Percentiles rank a stretch among this genome's conserved stretches.
These are phyloP conservation scores for Talaromyces sp. DNA, from an alignment of 2,329 filamentous ascomycete genomes.

Conservation along the genomic window DNA sequence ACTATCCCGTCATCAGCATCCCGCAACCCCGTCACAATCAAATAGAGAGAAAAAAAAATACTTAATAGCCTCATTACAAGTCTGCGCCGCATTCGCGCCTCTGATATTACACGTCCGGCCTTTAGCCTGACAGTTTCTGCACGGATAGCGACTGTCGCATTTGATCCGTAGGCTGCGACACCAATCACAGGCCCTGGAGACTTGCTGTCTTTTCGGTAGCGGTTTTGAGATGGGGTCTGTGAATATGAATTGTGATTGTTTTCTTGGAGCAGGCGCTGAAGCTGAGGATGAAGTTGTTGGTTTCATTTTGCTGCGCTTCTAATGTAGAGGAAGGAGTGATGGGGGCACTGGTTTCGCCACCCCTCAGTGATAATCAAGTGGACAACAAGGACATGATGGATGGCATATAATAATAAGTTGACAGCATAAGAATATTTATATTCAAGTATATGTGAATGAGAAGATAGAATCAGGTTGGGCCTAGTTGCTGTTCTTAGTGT, in stretches of 20 bases:
- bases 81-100: constrained; percentile 2
- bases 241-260: constrained; percentile 6
- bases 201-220: constrained; percentile 15
- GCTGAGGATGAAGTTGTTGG: background rate
- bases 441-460: background rate
- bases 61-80: constrained; percentile 11
- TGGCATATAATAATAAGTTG: background rate
- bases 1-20: background rate
- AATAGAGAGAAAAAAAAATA: background rate
- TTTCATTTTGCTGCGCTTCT: background rate
- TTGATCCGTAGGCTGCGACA: constrained; percentile 17
- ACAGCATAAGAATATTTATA: background rate
- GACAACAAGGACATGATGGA: background rate
- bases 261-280: background rate
- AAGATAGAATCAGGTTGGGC: background rate
- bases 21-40: background rate
- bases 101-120: constrained; percentile 13
- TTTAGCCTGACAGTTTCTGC: constrained; percentile 15
- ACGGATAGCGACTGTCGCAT: constrained; percentile 19
- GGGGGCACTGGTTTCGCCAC: background rate
- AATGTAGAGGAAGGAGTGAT: background rate
- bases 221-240: constrained; percentile 12
- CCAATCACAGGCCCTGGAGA: constrained; percentile 17
- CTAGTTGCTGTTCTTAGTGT: background rate
- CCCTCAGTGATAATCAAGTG: background rate